Evolutionary conservation across 371 early-diverging fungal species (phyloP).

Genomic region (Apophysomyces variabilis): DNA sequence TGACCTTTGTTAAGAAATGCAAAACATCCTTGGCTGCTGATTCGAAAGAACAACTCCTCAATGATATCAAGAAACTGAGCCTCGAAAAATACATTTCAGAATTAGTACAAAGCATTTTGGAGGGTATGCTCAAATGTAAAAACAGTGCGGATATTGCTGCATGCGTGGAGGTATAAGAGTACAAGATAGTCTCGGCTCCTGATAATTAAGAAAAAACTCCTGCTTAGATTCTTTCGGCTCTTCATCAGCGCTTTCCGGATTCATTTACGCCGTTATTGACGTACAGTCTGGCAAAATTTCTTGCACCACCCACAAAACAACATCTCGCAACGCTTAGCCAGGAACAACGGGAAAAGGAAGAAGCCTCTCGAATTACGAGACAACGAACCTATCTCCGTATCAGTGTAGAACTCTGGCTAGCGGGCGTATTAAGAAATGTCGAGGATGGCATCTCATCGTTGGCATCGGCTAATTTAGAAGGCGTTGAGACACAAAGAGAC

Average conservation of each 20-base stretch:
- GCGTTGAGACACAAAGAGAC: conserved; percentile 57
- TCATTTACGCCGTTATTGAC: conserved; percentile 77
- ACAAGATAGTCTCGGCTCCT: background rate
- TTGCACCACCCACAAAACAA: conserved; percentile 57
- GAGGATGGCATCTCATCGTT: conserved; percentile 64
- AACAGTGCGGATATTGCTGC: conserved; percentile 76
- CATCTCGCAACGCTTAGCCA: conserved; percentile 61
- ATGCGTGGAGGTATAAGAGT: conserved; percentile 73
- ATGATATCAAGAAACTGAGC: conserved; percentile 85
- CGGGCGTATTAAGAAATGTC: conserved; percentile 75
- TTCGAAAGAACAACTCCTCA: conserved; percentile 67
- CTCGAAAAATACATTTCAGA: conserved; percentile 97
- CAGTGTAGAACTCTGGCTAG: conserved; percentile 84
- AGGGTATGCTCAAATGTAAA: conserved; percentile 76
- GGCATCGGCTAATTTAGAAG: conserved; percentile 53
- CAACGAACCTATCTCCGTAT: conserved; percentile 78
- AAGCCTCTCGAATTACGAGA: conserved; percentile 68
- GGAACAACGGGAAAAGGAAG: conserved; percentile 90
- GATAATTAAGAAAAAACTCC: background rate
- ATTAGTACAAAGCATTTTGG: conserved; percentile 82
- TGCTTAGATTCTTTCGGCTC: conserved; percentile 73
- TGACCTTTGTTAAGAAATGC: conserved; percentile 93
- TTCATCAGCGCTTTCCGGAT: conserved; percentile 91
- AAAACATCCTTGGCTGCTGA: conserved; percentile 83
- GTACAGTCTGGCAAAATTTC: conserved; percentile 57